phyloP scores from a whole-genome alignment of 2,329 filamentous ascomycete genomes.

The Fusarium coicis region DNA sequence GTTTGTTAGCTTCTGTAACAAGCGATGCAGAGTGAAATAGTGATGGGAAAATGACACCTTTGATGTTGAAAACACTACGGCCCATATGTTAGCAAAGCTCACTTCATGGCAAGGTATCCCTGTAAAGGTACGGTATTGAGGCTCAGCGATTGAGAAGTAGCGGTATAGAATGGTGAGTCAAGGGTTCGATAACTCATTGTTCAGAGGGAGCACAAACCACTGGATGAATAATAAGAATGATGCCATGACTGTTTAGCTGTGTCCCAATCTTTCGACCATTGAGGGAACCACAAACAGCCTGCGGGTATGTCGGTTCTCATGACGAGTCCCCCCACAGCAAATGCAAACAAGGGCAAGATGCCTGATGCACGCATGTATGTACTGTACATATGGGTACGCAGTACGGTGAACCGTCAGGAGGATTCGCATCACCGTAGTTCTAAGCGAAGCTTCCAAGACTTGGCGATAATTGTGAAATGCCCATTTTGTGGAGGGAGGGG shows the following conservation, averaged over 20 bases:
- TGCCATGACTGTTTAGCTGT: not conserved
- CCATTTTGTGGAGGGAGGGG: not conserved
- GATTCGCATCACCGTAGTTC: slow-evolving; percentile 2
- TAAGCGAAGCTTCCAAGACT: not conserved
- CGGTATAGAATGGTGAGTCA: not conserved
- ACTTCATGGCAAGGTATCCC: slow-evolving; percentile 18
- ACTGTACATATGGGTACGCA: not conserved
- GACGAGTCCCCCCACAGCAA: slow-evolving; percentile 13
- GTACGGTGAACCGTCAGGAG: slow-evolving; percentile 18
- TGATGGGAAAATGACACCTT: slow-evolving; percentile 31
- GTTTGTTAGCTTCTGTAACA: slow-evolving; percentile 8
- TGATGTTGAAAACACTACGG: not conserved
- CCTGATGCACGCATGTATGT: not conserved
- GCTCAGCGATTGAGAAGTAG: not conserved
- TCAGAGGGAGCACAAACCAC: not conserved
- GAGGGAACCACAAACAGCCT: not conserved
- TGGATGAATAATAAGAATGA: slow-evolving; percentile 2
- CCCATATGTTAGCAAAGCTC: not conserved
- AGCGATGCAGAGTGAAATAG: slow-evolving; percentile 3
- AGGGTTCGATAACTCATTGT: not conserved
- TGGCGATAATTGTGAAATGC: slow-evolving; percentile 4
- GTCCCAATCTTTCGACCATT: not conserved
- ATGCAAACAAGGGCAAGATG: slow-evolving; percentile 19
- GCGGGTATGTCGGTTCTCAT: slow-evolving; percentile 3
- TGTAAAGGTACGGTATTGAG: not conserved